Evolutionary conservation across 2,329 filamentous ascomycete genomes (phyloP).

Genomic region (Niveomyces coronatus): DNA sequence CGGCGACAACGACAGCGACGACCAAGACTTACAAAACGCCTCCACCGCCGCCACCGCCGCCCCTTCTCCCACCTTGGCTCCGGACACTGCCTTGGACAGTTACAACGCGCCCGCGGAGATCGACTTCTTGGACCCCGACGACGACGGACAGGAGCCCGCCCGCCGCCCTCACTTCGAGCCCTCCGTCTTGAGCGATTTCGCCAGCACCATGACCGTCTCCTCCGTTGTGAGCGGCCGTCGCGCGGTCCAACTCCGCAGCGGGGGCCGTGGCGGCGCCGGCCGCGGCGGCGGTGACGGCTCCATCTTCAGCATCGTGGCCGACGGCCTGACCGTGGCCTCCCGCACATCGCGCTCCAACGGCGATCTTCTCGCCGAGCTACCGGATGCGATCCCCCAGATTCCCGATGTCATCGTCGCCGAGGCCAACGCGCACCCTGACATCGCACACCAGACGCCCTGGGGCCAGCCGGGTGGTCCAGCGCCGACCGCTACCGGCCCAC

Average conservation of each 20-base stretch:
- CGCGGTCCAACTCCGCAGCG: background rate
- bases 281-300: background rate
- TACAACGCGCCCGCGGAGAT: too few species aligned
- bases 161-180: background rate
- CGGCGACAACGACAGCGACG: too few species aligned
- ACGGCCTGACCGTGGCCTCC: conserved; percentile 1
- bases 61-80: too few species aligned
- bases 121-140: background rate
- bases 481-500: background rate
- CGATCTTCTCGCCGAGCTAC: background rate
- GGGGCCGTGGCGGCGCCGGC: background rate
- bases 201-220: background rate
- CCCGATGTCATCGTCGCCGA: background rate
- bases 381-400: background rate
- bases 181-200: background rate
- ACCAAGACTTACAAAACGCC: too few species aligned
- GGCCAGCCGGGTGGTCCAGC: background rate
- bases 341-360: too few species aligned
- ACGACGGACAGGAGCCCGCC: background rate
- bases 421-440: background rate
- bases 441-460: background rate
- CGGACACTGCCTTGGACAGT: too few species aligned
- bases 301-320: conserved; percentile 1
- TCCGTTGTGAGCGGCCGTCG: background rate
- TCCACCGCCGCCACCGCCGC: too few species aligned